Conservation (phyloP, 1,284 basidiomycete genomes). For the Neotropicomus parvogracilis region DNA sequence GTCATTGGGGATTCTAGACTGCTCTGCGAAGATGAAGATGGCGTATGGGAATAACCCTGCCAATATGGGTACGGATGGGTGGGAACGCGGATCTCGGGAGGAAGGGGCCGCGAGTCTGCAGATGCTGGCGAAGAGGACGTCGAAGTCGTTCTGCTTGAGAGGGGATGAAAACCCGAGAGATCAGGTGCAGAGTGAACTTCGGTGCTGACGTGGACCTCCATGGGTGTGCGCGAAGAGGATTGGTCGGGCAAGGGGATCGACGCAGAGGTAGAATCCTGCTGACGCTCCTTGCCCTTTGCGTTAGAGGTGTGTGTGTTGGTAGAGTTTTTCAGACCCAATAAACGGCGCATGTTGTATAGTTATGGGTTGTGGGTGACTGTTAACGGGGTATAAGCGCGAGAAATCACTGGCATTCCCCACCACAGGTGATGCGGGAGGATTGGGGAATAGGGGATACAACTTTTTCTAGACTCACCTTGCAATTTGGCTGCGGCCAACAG, state of each 20-base stretch:
- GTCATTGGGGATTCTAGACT: conserved; percentile 33
- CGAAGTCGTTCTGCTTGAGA: conserved; percentile 22
- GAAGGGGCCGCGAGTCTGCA: conserved; percentile 21
- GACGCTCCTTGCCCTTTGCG: conserved; percentile 27
- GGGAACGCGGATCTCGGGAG: conserved; percentile 33
- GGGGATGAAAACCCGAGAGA: conserved; percentile 14
- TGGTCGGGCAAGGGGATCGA: conserved; percentile 10
- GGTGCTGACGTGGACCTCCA: conserved; percentile 31
- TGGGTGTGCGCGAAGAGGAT: conserved; percentile 8
- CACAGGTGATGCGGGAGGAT: conserved; percentile 18
- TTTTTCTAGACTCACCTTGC: conserved; percentile 14
- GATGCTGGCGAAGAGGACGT: conserved; percentile 22
- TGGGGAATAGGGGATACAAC: conserved; percentile 9
- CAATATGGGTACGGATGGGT: conserved; percentile 35
- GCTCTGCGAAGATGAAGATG: conserved; percentile 33
- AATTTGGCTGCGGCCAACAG: conserved; percentile 2
- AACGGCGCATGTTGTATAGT: conserved; percentile 27
- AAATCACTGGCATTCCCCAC: conserved; percentile 13
- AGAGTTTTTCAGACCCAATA: conserved; percentile 29
- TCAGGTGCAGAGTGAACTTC: conserved; percentile 28
- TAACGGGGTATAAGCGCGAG: conserved; percentile 18
- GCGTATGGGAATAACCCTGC: conserved; percentile 29
- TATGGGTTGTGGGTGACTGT: conserved; percentile 13
- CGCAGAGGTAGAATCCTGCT: conserved; percentile 7
- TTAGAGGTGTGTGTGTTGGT: conserved; percentile 6